Evolutionary conservation across 2,329 filamentous ascomycete species (phyloP).

Genomic region (Colletotrichum sublineola): DNA sequence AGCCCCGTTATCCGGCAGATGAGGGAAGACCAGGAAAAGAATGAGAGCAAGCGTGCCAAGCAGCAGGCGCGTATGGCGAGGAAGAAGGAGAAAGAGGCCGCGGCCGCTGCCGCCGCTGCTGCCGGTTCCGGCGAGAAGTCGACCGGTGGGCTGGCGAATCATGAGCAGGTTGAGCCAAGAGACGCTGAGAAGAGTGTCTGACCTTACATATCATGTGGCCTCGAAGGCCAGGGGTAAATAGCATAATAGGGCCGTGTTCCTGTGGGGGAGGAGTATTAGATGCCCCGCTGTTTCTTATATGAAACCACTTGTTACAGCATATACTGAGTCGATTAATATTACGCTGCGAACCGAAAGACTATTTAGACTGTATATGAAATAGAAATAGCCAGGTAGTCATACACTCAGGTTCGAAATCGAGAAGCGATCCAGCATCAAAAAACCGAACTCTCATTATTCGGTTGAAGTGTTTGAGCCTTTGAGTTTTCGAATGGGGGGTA

Average conservation of each 20-base stretch:
- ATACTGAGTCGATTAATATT: background rate
- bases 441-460: too few relatives aligned
- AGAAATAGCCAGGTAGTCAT: background rate
- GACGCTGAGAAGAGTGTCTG: slow-evolving; percentile 27
- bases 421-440: too few relatives aligned
- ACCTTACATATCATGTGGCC: background rate
- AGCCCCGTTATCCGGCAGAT: slow-evolving; percentile 63
- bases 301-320: background rate
- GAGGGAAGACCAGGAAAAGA: slow-evolving; percentile 59
- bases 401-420: background rate
- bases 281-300: background rate
- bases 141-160: slow-evolving; percentile 14
- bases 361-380: background rate
- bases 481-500: too few relatives aligned
- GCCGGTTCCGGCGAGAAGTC: slow-evolving; percentile 21
- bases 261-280: background rate
- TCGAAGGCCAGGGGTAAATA: too few relatives aligned
- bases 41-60: slow-evolving; percentile 51
- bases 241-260: background rate
- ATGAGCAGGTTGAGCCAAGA: slow-evolving; percentile 10
- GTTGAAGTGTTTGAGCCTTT: too few relatives aligned
- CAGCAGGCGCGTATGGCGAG: slow-evolving; percentile 47
- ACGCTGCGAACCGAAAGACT: background rate
- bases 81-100: slow-evolving; percentile 43
- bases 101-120: background rate